These are phyloP conservation scores for Pistacia vera DNA, from an alignment of 345 rosid genomes.

Conservation along the genomic window DNA sequence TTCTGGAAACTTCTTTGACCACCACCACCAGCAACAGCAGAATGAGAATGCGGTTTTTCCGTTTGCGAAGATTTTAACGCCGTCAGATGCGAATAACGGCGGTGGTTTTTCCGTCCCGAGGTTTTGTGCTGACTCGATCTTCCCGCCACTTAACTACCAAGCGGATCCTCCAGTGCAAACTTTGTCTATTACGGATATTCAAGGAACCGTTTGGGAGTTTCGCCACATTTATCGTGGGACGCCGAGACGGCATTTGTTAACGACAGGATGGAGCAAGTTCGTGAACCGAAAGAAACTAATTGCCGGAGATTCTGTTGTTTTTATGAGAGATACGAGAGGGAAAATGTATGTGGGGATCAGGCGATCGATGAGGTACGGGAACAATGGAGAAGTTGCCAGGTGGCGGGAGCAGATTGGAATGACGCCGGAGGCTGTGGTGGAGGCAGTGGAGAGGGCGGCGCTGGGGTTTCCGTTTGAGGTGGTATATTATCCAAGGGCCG, in stretches of 20 bases:
- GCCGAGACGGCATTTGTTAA: constrained; percentile 82
- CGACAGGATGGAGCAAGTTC: constrained; percentile 98
- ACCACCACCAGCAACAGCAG: not conserved
- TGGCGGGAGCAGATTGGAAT: constrained; percentile 52
- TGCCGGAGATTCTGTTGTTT: constrained; percentile 88
- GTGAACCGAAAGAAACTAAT: constrained; percentile 83
- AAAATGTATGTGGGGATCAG: constrained; percentile 76
- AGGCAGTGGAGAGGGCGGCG: constrained; percentile 57
- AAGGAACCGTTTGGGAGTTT: constrained; percentile 73
- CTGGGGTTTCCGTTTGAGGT: constrained; percentile 69
- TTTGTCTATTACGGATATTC: constrained; percentile 65
- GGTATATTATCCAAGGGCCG: constrained; percentile 72
- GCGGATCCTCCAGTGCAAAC: constrained; percentile 86
- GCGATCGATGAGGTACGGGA: constrained; percentile 39
- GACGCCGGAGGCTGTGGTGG: constrained; percentile 51
- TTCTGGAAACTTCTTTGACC: constrained; percentile 17
- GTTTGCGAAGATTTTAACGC: constrained; percentile 75
- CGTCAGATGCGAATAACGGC: constrained; percentile 93
- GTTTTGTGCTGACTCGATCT: constrained; percentile 84
- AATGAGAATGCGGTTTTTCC: constrained; percentile 34
- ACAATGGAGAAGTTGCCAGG: constrained; percentile 35
- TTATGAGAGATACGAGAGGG: constrained; percentile 62
- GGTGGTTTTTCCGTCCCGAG: constrained; percentile 98
- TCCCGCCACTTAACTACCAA: constrained; percentile 75
- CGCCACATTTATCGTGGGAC: constrained; percentile 91